phyloP scores from a whole-genome alignment of 768 basidiomycete genomes.

The Tylopilus felleus region DNA sequence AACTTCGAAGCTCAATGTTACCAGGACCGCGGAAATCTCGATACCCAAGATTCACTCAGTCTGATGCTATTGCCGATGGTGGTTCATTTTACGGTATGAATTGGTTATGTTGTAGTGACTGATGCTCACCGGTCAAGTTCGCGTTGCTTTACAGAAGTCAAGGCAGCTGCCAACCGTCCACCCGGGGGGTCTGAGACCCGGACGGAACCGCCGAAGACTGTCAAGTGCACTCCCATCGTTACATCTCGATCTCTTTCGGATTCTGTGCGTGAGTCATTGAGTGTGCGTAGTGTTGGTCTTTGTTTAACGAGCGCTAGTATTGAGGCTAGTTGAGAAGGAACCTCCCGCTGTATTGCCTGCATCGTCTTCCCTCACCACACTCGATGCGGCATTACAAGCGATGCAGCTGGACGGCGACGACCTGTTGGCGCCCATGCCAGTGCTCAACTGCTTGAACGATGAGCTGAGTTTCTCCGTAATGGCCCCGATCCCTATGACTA shows the following conservation, averaged over 20 bases:
- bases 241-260: not conserved
- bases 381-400: slow-evolving; percentile 13
- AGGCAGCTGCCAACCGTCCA: slow-evolving; percentile 4
- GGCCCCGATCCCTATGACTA: not conserved
- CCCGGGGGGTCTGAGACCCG: slow-evolving; percentile 17
- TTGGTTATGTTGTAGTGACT: not conserved
- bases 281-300: not conserved
- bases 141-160: slow-evolving; percentile 5
- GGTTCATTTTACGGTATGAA: slow-evolving; percentile 3
- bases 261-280: slow-evolving; percentile 7
- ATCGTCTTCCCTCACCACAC: slow-evolving; percentile 14
- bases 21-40: slow-evolving; percentile 4
- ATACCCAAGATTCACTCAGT: not conserved
- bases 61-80: not conserved
- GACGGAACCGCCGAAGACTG: slow-evolving; percentile 2
- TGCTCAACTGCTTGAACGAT: not conserved
- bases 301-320: slow-evolving; percentile 8
- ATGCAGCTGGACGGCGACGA: slow-evolving; percentile 1
- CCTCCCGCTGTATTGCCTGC: not conserved
- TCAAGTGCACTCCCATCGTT: not conserved
- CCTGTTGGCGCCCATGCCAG: slow-evolving; percentile 1
- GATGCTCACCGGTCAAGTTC: slow-evolving; percentile 1
- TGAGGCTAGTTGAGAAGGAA: not conserved
- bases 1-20: slow-evolving; percentile 13
- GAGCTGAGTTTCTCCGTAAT: slow-evolving; percentile 7